Evolutionary conservation across 106 monocot species (phyloP).

Genomic region (Triglochin maritima): DNA sequence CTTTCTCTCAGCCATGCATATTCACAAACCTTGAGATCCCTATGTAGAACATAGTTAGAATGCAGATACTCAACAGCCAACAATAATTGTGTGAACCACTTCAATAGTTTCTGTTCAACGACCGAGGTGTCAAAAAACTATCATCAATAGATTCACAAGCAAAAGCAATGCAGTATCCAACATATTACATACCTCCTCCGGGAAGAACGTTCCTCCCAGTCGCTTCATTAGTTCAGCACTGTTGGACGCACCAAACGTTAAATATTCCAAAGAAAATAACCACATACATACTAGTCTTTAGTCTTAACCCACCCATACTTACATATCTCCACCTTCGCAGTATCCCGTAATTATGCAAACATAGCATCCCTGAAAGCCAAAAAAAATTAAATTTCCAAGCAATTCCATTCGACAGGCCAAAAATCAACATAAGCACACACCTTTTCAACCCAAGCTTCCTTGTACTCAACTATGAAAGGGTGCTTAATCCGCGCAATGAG

Average conservation of each 20-base stretch:
- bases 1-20: neutral
- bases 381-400: neutral
- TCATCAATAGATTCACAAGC: neutral
- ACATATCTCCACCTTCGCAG: constrained; percentile 99
- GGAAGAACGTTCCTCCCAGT: constrained; percentile 57
- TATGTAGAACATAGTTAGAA: constrained; percentile 91
- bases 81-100: constrained; percentile 86
- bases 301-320: constrained; percentile 19
- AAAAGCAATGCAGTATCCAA: neutral
- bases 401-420: neutral
- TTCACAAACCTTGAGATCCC: constrained; percentile 85
- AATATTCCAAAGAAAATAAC: neutral
- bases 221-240: constrained; percentile 91
- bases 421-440: constrained; percentile 14
- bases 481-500: constrained; percentile 90
- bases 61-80: constrained; percentile 96
- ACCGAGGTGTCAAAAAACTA: neutral
- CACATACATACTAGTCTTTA: neutral
- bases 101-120: constrained; percentile 64
- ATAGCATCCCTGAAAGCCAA: constrained; percentile 65
- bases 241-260: neutral
- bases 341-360: constrained; percentile 98
- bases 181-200: constrained; percentile 63
- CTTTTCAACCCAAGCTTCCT: constrained; percentile 99
- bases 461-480: constrained; percentile 93